Conservation (phyloP, 2,329 filamentous ascomycete species). For the Arachnopeziza araneosa region DNA sequence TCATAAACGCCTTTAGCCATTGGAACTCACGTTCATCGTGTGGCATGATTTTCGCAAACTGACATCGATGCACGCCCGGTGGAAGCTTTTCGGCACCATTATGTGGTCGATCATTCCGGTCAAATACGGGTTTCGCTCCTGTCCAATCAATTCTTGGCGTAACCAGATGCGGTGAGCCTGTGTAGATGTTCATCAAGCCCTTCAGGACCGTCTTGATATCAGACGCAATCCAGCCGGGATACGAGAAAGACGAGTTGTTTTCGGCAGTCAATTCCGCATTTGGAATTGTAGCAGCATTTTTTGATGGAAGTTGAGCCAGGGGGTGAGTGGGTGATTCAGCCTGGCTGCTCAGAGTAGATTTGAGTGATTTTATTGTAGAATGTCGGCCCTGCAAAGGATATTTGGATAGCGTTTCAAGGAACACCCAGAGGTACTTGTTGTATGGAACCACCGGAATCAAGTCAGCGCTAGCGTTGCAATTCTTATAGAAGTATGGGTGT, state of each 20-base stretch:
- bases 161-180: background rate
- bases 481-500: background rate
- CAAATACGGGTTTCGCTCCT: conserved; percentile 1
- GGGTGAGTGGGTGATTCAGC: background rate
- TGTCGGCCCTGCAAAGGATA: conserved; percentile 1
- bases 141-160: conserved; percentile 5
- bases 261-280: too few species aligned
- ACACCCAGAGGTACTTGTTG: conserved; percentile 9
- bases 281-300: background rate
- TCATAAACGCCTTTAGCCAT: conserved; percentile 16
- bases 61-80: conserved; percentile 4
- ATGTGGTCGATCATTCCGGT: conserved; percentile 1
- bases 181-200: conserved; percentile 9
- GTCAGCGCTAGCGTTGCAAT: background rate
- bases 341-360: background rate
- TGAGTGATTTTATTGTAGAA: background rate
- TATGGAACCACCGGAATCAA: conserved; percentile 8
- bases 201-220: conserved; percentile 2
- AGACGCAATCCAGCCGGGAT: conserved; percentile 4
- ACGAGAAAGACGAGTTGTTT: background rate
- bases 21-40: conserved; percentile 13
- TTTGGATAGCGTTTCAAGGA: conserved; percentile 3
- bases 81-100: background rate
- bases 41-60: background rate
- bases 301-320: background rate